Base-by-base conservation (phyloP, 1,284 basidiomycete species). In the Gomphus bonarii region DNA sequence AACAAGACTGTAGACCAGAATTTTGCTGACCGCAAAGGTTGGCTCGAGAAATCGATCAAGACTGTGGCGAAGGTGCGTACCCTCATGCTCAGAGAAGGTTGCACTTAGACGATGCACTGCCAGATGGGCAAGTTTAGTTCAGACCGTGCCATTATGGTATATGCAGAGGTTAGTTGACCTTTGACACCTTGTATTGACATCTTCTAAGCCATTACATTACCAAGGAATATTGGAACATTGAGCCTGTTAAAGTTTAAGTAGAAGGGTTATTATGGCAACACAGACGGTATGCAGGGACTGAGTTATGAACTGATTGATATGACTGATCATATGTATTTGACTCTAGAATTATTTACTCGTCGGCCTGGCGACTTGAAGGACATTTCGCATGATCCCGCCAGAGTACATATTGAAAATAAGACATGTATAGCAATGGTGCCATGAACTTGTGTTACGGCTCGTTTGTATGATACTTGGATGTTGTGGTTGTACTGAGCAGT, bases 121-220 rank as follows among this genome's bases (percentile, higher is more conserved):
- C 67, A 89, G 81, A 95, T 95, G 92, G 92, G 91, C 70, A 92
- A 93, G 68, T 95, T 95, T 75, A 91, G 89, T 69, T 91, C 88
- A 44, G 93, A 95, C 68, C 81, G 93, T 57, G 89, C 90, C 3
- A 93, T 95, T 65, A 81, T 84, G 64, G 88, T 91, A 68, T 95
- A 95, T 64, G 91, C 91, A 10, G 73, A 73, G 65, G 70, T 57
- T 25, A 22, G 47, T 31, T 35, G 14, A 16, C 30, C 42, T 43
- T 18, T 22, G 14, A 18, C 42, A 49, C 5, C 25, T 3, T 14
- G 1, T 12, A 12, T 50, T 12, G 14, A 1, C 20, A 3, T 40
- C 28, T n/a, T 30, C 4, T 22, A 30, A 49, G 22, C 20, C n/a
- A n/a, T n/a, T n/a, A 16, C 31, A 28, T 49, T 35, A 30, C 16